phyloP scores from a whole-genome alignment of 2,329 filamentous ascomycete species.

The Arthrobotrys musiformis region DNA sequence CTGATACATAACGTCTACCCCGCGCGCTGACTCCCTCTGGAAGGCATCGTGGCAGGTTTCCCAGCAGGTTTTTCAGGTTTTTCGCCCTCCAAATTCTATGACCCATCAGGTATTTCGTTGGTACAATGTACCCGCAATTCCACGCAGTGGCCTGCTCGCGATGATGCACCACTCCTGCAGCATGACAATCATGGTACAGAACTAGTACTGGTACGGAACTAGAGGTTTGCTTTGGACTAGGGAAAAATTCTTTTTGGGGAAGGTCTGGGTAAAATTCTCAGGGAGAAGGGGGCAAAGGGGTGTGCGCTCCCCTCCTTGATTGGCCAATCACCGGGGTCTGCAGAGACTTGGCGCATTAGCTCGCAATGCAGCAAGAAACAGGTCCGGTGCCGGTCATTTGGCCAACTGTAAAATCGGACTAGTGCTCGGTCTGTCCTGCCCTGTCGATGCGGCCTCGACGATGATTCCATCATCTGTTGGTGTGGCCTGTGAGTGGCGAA shows the following conservation, averaged over 20 bases:
- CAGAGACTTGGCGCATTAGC: constrained; percentile 53
- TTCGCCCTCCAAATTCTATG: constrained; percentile 21
- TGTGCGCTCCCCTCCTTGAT: constrained; percentile 28
- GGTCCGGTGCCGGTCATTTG: constrained; percentile 54
- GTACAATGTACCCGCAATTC: constrained; percentile 53
- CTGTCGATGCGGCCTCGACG: constrained; percentile 51
- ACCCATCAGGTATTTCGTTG: constrained; percentile 42
- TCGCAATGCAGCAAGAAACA: constrained; percentile 54
- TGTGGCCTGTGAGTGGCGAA: constrained; percentile 51
- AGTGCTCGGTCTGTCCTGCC: constrained; percentile 53
- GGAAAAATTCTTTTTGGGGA: constrained; percentile 54
- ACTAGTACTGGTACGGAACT: constrained; percentile 52
- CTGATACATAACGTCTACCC: constrained; percentile 52
- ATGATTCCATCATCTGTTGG: constrained; percentile 18
- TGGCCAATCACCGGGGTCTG: constrained; percentile 27
- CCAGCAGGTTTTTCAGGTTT: constrained; percentile 32
- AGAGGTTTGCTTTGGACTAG: constrained; percentile 45
- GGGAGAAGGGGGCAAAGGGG: constrained; percentile 44
- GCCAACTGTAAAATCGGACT: constrained; percentile 49
- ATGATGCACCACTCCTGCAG: constrained; percentile 55
- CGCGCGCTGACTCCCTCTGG: constrained; percentile 22
- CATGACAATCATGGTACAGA: constrained; percentile 49
- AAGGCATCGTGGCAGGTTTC: not conserved
- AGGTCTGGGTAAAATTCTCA: constrained; percentile 53
- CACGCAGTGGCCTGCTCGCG: constrained; percentile 19